These are phyloP conservation scores for Hymenotorrendiella dingleyae DNA, from an alignment of 2,329 filamentous ascomycete genomes.

Conservation along the genomic window DNA sequence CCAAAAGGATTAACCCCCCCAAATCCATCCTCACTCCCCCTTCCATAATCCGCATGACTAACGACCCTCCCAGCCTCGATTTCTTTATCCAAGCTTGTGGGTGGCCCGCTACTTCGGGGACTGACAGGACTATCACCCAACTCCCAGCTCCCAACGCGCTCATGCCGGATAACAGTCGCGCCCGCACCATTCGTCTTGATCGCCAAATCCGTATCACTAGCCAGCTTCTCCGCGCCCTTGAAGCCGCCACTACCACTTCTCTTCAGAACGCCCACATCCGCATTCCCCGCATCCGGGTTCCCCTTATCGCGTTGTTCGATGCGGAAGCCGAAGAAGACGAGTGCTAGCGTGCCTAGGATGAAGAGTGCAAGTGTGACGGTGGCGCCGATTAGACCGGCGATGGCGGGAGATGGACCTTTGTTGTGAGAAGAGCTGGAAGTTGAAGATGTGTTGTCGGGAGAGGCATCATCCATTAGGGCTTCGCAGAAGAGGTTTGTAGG, in stretches of 20 bases:
- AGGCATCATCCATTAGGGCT: slow-evolving; percentile 12
- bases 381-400: slow-evolving; percentile 29
- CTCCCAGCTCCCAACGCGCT: slow-evolving; percentile 31
- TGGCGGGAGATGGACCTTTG: slow-evolving; percentile 9
- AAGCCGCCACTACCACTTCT: slow-evolving; percentile 24
- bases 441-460: background rate
- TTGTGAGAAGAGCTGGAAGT: background rate
- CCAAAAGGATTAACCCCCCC: slow-evolving; percentile 23
- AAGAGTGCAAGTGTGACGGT: slow-evolving; percentile 18
- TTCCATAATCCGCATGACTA: slow-evolving; percentile 19
- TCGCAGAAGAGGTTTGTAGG: slow-evolving; percentile 23
- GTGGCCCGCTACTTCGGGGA: background rate
- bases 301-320: slow-evolving; percentile 12
- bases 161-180: slow-evolving; percentile 22
- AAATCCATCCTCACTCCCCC: slow-evolving; percentile 24
- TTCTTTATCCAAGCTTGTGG: slow-evolving; percentile 19
- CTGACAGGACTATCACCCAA: slow-evolving; percentile 18
- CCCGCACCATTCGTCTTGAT: slow-evolving; percentile 21
- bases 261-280: slow-evolving; percentile 11
- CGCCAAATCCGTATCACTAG: slow-evolving; percentile 26
- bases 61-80: slow-evolving; percentile 13
- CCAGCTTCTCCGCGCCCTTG: slow-evolving; percentile 28
- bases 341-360: slow-evolving; percentile 7
- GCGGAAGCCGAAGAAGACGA: slow-evolving; percentile 24
- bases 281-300: background rate